Percentiles rank a stretch among this genome's conserved stretches.
These are phyloP conservation scores for Annulohypoxylon nitens DNA, from an alignment of 495 filamentous ascomycete species.

Conservation along the genomic window DNA sequence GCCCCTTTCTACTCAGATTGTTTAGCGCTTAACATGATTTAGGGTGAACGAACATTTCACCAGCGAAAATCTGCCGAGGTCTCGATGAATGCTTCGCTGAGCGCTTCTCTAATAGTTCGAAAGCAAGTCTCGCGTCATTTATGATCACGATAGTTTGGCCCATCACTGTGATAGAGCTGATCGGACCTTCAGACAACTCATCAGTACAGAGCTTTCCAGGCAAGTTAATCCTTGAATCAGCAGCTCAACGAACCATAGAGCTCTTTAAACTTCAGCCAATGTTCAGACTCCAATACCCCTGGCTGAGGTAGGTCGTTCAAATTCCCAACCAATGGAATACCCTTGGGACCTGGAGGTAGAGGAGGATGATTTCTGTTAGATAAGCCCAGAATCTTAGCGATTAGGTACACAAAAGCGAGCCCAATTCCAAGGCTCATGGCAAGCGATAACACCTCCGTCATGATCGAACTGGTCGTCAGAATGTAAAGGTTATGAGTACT, in stretches of 20 bases:
- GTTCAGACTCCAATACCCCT: constrained; percentile 57
- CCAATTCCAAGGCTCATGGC: constrained; percentile 22
- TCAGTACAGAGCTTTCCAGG: constrained; percentile 2
- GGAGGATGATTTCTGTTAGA: constrained; percentile 21
- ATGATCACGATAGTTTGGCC: constrained; percentile 64
- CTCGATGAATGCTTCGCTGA: constrained; percentile 61
- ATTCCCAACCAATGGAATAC: constrained; percentile 62
- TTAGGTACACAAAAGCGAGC: not conserved
- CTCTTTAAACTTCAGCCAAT: constrained; percentile 67
- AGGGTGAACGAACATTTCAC: constrained; percentile 55
- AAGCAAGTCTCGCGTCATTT: constrained; percentile 57
- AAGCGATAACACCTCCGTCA: constrained; percentile 21
- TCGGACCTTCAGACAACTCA: constrained; percentile 53
- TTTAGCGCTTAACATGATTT: not conserved
- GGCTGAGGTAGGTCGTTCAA: constrained; percentile 58
- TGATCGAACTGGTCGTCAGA: not conserved
- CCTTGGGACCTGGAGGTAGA: constrained; percentile 63
- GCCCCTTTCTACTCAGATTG: not conserved
- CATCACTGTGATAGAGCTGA: constrained; percentile 66
- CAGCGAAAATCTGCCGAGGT: constrained; percentile 53
- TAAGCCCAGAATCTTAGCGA: constrained; percentile 17
- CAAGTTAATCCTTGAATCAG: not conserved
- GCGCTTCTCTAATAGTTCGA: constrained; percentile 63
- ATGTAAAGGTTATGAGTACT: not conserved
- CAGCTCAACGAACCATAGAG: constrained; percentile 54